Conservation (phyloP, 768 basidiomycete genomes). For the Lactarius tabidus region DNA sequence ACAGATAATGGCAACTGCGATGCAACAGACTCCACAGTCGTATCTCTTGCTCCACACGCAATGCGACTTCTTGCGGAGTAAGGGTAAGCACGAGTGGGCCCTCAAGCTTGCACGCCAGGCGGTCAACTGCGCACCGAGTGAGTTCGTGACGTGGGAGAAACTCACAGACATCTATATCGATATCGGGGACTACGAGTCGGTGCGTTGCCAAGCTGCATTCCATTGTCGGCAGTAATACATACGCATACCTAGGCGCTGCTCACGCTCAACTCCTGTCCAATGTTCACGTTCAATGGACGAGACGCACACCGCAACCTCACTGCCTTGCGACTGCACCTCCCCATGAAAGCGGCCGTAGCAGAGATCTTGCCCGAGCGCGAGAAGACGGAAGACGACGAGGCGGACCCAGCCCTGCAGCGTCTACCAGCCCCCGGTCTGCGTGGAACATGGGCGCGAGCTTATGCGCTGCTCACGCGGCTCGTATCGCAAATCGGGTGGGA, state of each 20-base stretch:
- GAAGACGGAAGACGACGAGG: constrained; percentile 84
- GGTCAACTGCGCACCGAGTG: constrained; percentile 96
- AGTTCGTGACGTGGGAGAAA: constrained; percentile 99
- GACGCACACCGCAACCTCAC: constrained; percentile 85
- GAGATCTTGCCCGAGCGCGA: constrained; percentile 86
- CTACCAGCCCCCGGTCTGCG: constrained; percentile 91
- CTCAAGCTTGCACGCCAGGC: constrained; percentile 89
- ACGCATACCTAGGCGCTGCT: constrained; percentile 55
- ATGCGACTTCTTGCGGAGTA: constrained; percentile 87
- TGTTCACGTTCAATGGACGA: constrained; percentile 99
- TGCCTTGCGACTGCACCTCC: constrained; percentile 78
- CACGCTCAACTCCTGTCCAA: constrained; percentile 97
- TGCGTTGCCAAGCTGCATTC: constrained; percentile 22
- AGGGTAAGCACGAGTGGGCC: constrained; percentile 84
- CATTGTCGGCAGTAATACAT: neutral
- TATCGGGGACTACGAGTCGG: constrained; percentile 76
- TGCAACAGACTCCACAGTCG: constrained; percentile 83
- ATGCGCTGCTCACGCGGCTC: constrained; percentile 82
- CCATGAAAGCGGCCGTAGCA: constrained; percentile 78
- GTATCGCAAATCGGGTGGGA: constrained; percentile 98
- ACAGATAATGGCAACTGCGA: constrained; percentile 82
- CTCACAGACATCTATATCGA: constrained; percentile 94
- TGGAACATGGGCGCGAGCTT: constrained; percentile 95
- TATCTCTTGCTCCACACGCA: constrained; percentile 94
- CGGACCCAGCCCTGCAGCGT: constrained; percentile 91